Base-by-base conservation (phyloP, 805 yeast species). In the Kuraishia floccosa region DNA sequence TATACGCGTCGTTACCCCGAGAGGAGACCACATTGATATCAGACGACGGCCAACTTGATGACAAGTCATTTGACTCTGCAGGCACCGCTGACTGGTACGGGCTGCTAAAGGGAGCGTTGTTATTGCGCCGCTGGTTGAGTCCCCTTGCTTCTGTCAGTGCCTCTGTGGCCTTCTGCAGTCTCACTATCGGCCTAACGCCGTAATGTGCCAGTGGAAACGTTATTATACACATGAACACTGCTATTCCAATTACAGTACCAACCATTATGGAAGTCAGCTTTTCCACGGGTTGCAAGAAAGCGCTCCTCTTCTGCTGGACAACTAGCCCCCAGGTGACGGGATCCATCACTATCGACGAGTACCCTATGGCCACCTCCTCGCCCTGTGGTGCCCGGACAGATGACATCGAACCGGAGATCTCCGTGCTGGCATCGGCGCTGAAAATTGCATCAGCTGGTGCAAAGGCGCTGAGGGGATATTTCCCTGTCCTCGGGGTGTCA, bases 141-240 rank as follows among this genome's bases (percentile, higher is more conserved):
- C 57, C 60, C 13, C 58, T 40, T 21, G 66, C 59, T 29, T 58
- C 54, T 4, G 76, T 68, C 18, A 76, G 70, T 16, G 68, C 70
- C 47, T 84, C 95, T 0, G 95, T 83, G 0, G 94, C 94, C 38
- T 74, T 73, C 44, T 81, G 85, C 26, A 86, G 60, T 35, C 76
- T 67, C 26, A 83, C 68, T 35, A 86, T 84, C 0, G 96, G 96
- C 39, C 81, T 56, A 5, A 85, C 87, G 22, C 87, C 85, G 62
- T 76, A 80, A 36, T 82, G 85, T 0, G 94, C 85, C 32, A 86
- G 52, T 4, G 91, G 87, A 49, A 85, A 69, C 1, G 95, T 83
- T n/a, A 82, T 49, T 1, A 82, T 37, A 40, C 82, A 73, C 62
- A 84, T 72, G 38, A 79, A 68, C 1, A 60, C 82, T 3, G 91